Conservation (phyloP, 495 filamentous ascomycete species). For the Penicillium pancosmium region DNA sequence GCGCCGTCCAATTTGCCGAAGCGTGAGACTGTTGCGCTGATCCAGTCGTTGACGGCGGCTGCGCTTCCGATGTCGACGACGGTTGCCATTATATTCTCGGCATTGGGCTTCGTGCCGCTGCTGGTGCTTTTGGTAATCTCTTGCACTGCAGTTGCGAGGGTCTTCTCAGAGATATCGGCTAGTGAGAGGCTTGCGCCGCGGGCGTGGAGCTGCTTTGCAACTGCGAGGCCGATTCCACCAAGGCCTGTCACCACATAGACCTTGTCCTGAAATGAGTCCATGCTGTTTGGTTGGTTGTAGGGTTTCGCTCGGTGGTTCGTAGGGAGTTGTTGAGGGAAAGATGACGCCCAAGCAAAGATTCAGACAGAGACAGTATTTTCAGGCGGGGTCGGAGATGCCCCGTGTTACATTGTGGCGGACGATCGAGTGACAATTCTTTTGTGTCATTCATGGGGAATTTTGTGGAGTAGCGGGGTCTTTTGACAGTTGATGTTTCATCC, state of each 20-base stretch:
- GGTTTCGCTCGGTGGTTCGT: neutral
- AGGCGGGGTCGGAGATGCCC: conserved; percentile 15
- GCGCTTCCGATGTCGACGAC: conserved; percentile 44
- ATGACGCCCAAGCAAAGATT: neutral
- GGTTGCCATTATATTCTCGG: conserved; percentile 28
- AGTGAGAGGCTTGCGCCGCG: conserved; percentile 54
- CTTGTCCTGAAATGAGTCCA: conserved; percentile 40
- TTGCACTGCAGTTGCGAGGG: conserved; percentile 33
- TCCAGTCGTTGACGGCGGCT: conserved; percentile 51
- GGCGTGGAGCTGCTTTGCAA: conserved; percentile 50
- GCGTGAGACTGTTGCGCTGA: conserved; percentile 39
- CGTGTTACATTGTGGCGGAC: conserved; percentile 6
- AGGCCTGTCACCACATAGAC: conserved; percentile 59
- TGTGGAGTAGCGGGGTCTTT: neutral
- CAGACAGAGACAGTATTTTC: neutral
- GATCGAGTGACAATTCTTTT: neutral
- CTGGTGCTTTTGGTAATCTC: conserved; percentile 11
- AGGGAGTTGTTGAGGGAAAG: neutral
- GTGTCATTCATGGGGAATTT: neutral
- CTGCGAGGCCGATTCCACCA: conserved; percentile 61
- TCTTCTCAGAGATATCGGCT: conserved; percentile 48
- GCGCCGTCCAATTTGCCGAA: conserved; percentile 58
- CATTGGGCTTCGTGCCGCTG: neutral
- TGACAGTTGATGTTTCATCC: neutral
- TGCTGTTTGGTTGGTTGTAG: conserved; percentile 5